Evolutionary conservation across 306 rosid species (phyloP).

Genomic region (Pyrus pyrifolia): DNA sequence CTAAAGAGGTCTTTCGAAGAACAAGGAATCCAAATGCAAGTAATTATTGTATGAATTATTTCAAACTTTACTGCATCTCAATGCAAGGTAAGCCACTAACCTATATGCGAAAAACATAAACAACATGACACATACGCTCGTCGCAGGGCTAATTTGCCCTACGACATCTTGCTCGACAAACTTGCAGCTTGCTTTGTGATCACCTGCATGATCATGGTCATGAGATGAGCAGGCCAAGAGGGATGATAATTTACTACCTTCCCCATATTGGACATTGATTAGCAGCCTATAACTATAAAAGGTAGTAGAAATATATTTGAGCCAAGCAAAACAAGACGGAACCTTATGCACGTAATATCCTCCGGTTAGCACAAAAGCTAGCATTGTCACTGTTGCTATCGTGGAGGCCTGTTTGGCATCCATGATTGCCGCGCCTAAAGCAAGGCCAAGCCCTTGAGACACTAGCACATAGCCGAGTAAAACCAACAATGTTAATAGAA

Average conservation of each 20-base stretch:
- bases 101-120: slow-evolving; percentile 82
- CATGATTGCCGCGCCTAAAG: slow-evolving; percentile 81
- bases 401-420: slow-evolving; percentile 91
- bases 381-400: slow-evolving; percentile 71
- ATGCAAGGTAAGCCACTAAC: slow-evolving; percentile 64
- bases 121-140: slow-evolving; percentile 47
- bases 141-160: slow-evolving; percentile 57
- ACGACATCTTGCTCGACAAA: slow-evolving; percentile 72
- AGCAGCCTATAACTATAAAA: slow-evolving; percentile 65
- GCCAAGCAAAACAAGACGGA: slow-evolving; percentile 69
- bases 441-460: slow-evolving; percentile 92
- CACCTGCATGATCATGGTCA: neutral
- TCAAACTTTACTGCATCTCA: slow-evolving; percentile 62
- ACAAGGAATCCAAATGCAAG: neutral
- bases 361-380: slow-evolving; percentile 80
- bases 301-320: slow-evolving; percentile 69
- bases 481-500: slow-evolving; percentile 43
- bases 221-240: slow-evolving; percentile 48
- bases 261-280: slow-evolving; percentile 64
- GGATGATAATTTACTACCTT: slow-evolving; percentile 44
- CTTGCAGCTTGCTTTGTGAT: slow-evolving; percentile 37
- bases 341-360: slow-evolving; percentile 84
- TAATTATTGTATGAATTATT: neutral
- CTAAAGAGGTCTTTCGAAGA: neutral
- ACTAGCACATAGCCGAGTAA: slow-evolving; percentile 69